Evolutionary conservation across 1,284 basidiomycete species (phyloP), one percentile per base, ranked within the genome.

Genomic region (Ustilago shanxiensis): DNA sequence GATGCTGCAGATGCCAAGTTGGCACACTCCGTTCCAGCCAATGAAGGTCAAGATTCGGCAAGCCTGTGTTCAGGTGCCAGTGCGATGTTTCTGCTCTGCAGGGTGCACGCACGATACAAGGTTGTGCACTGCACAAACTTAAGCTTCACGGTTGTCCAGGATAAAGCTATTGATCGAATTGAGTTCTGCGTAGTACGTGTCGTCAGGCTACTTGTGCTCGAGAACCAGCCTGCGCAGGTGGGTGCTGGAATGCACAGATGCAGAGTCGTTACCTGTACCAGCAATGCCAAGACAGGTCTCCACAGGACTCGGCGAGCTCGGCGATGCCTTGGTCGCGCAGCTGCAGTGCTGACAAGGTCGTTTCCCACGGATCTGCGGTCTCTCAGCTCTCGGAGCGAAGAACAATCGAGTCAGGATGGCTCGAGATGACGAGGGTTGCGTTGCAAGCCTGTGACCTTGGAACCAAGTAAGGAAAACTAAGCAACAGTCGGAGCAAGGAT

Each of bases 331-430:
- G 22, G 31, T 20, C 59, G 44, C 14, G 29, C 24, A 20, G 37
- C 45, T 39, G 41, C 31, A 57, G 53, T 31, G 62, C 49, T 60
- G 62, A 52, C 60, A 56, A 28, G 8, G 24, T 35, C 26, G 28
- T 24, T 66, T 72, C 70, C 65, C 70, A 67, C 70, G 60, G 55
- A 60, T 57, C 3, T 47, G 35, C 41, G 10, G 24, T 29, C 35
- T 24, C 24, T 60, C 60, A 60, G 49, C 18, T 41, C 41, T 72
- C 70, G 70, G 61, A 56, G 60, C 56, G 52, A 57, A 20, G 52
- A 14, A 61, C 24, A 60, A 63, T 63, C 49, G 45, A 56, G 8
- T 5, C 33, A 22, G 39, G 45, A 24, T 24, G 18, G 49, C 1
- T 35, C 18, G 44, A 58, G 24, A 9, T 26, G 49, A 39, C 20